Evolutionary conservation across 1,284 basidiomycete genomes (phyloP).

Genomic region (Irpex lacteus): DNA sequence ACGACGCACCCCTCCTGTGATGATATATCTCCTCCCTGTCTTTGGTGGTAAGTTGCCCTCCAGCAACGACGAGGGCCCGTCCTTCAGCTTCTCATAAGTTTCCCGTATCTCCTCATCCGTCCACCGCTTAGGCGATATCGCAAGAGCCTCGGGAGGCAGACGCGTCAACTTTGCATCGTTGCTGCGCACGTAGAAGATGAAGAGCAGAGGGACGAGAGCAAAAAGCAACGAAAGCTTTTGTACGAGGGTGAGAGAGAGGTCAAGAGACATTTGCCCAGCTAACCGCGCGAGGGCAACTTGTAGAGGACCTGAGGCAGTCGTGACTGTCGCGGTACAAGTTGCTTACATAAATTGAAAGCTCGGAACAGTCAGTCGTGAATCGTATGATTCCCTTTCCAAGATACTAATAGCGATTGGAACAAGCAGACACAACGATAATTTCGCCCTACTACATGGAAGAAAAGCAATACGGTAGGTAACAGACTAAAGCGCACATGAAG

Average conservation of each 20-base stretch:
- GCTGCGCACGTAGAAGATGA: constrained; percentile 42
- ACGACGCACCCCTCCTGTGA: constrained; percentile 48
- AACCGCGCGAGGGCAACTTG: too few species aligned
- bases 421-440: constrained; percentile 16
- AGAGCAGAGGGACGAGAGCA: constrained; percentile 17
- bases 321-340: too few species aligned
- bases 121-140: constrained; percentile 46
- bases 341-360: background rate
- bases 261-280: too few species aligned
- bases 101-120: constrained; percentile 37
- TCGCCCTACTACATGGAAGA: constrained; percentile 18
- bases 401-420: background rate
- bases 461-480: constrained; percentile 1
- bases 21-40: constrained; percentile 55
- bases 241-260: background rate
- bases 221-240: constrained; percentile 2
- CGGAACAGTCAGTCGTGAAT: too few species aligned
- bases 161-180: constrained; percentile 51
- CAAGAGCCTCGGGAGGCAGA: constrained; percentile 40
- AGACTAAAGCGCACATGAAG: background rate
- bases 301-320: too few species aligned
- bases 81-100: constrained; percentile 33
- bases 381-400: background rate
- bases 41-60: constrained; percentile 43
- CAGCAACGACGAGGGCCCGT: constrained; percentile 30